Base-by-base conservation (phyloP, 1,139 yeast genomes). In the Pichia cactophila region DNA sequence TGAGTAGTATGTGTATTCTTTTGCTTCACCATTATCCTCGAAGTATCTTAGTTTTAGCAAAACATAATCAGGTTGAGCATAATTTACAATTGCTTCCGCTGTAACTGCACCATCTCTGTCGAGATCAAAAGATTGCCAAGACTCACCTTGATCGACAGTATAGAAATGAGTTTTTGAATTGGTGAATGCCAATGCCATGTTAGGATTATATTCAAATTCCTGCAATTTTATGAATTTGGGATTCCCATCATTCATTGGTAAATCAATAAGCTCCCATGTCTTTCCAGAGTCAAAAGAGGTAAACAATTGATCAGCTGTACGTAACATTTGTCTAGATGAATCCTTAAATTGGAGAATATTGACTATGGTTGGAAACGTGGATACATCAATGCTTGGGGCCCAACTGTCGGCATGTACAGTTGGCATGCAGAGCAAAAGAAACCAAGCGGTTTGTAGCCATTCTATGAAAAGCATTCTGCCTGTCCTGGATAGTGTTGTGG, bases 271-370 rank as follows among this genome's bases (percentile, higher is more conserved):
- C 0, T 64, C 56, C 83, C 86, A 86, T 0, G 70, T 60, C 20
- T 62, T 69, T 8, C 94, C 94, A 56, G 81, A 80, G 60, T 85
- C 76, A 16, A 62, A 67, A 0, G 90, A 81, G 10, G 75, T 57
- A 39, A 55, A 66, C 2, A 81, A 62, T 0, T 44, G 46, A 0
- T 65, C 61, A 12, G 54, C 56, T 23, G 70, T 70, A 42, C 73
- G 62, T 12, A 71, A 67, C 40, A 84, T 56, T 7, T 82, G 60
- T 17, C 69, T 69, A 4, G 77, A 58, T 0, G 85, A 76, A 58
- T 81, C 86, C 55, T 80, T 84, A 56, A 81, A 77, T 57, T 78
- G 80, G 6, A 68, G 46, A 2, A 69, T 40, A 33, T 56, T 51
- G 16, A 7, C 12, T 17, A 51, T n/a, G 8, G 26, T 7, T 9